Conservation (phyloP, 2,329 filamentous ascomycete genomes). For the Xylogone sp. region DNA sequence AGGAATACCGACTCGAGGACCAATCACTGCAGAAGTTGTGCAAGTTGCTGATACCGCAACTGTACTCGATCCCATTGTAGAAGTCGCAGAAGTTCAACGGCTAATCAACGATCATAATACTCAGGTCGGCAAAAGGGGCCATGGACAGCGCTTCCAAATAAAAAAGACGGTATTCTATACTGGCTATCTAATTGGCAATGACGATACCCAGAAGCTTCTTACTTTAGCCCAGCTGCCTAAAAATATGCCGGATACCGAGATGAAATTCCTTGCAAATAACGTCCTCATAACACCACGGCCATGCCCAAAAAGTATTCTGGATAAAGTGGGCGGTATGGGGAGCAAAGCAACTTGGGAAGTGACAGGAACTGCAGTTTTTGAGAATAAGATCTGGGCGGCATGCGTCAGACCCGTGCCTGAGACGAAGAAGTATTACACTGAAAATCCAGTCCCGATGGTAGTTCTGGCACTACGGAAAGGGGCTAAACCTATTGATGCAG, state of each 20-base stretch:
- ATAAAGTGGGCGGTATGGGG: conserved; percentile 84
- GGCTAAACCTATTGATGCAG: conserved; percentile 73
- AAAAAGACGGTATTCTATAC: conserved; percentile 90
- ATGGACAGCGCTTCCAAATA: conserved; percentile 57
- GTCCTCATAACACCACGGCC: conserved; percentile 84
- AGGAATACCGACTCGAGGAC: conserved; percentile 51
- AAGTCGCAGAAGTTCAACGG: conserved; percentile 80
- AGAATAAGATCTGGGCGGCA: conserved; percentile 86
- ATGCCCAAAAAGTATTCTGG: conserved; percentile 66
- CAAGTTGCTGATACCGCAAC: conserved; percentile 76
- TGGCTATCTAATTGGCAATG: conserved; percentile 75
- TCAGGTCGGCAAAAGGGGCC: conserved; percentile 40
- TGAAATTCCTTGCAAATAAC: conserved; percentile 82
- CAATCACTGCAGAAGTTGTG: conserved; percentile 75
- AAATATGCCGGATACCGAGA: conserved; percentile 61
- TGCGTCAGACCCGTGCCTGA: conserved; percentile 69
- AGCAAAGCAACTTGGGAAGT: conserved; percentile 82
- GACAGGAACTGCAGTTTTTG: conserved; percentile 67
- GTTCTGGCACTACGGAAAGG: conserved; percentile 78
- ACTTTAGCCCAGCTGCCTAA: conserved; percentile 63
- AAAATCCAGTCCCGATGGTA: conserved; percentile 73
- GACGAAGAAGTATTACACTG: conserved; percentile 68
- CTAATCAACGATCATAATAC: conserved; percentile 87
- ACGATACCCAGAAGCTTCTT: conserved; percentile 69
- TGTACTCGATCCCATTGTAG: conserved; percentile 70